Percentiles rank a stretch among this genome's conserved stretches.
These are phyloP conservation scores for Codiaeum variegatum DNA, from an alignment of 441 rosid species.

Conservation along the genomic window DNA sequence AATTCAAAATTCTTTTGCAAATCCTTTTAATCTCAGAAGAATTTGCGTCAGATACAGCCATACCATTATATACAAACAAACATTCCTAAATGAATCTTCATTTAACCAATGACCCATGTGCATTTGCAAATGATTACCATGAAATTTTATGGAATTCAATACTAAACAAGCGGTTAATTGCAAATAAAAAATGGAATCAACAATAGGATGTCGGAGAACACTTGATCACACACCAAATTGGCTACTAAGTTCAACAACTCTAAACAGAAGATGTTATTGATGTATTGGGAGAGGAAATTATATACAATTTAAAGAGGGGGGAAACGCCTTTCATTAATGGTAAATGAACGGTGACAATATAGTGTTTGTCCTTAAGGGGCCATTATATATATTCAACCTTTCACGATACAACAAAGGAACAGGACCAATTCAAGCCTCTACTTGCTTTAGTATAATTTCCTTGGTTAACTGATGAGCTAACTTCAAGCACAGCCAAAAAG, in stretches of 20 bases:
- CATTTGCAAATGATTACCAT: no score
- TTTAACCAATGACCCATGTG: no score
- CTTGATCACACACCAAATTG: background rate
- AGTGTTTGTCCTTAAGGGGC: conserved; percentile 19
- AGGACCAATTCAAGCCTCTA: conserved; percentile 26
- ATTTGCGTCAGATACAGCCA: no score
- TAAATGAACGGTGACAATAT: conserved; percentile 22
- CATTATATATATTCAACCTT: conserved; percentile 29
- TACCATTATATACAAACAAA: no score
- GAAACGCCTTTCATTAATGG: conserved; percentile 22
- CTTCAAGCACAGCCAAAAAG: conserved; percentile 23
- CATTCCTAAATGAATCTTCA: no score
- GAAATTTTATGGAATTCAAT: no score
- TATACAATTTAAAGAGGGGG: background rate
- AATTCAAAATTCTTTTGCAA: no score
- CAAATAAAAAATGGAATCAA: background rate
- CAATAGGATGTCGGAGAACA: background rate
- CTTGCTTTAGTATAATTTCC: conserved; percentile 23
- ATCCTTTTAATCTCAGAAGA: no score
- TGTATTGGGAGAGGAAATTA: background rate
- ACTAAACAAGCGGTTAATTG: no score
- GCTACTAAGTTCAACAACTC: background rate
- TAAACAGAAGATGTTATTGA: background rate
- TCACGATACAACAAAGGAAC: conserved; percentile 28
- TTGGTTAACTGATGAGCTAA: conserved; percentile 16